Base-by-base conservation (phyloP, 495 filamentous ascomycete species). In the Glutinoglossum americanum region DNA sequence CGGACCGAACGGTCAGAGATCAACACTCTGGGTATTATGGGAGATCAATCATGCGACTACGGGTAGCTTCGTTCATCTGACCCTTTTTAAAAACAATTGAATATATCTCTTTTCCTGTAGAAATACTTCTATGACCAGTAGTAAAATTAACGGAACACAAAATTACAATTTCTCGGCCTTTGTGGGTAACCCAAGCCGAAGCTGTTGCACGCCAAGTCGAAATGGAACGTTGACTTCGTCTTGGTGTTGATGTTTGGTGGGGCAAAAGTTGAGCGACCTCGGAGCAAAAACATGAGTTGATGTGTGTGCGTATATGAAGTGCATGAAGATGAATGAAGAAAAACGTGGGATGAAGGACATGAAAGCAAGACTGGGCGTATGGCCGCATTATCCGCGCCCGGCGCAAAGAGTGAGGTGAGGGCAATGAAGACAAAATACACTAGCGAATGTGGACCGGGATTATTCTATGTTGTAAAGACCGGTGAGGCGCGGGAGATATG, bases 231-330 rank as follows among this genome's bases (percentile, higher is more conserved):
- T 45, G 41, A 45, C 13, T 21, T 45, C n/a, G 41, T 21, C 41
- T 45, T 45, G 41, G 41, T 45, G 41, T 53, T 32, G 49, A 53
- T 53, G 25, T 32, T 53, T 53, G 49, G 49, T 53, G 49, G 49
- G 49, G 49, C 49, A 53, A 53, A 30, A 27, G 11, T 25, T 53
- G 49, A 53, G 49, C 49, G 49, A 53, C 28, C 49, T 53, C 49
- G 49, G 49, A 53, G 25, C 13, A 32, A 15, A 15, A 53, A 30
- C 2, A 17, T 30, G 21, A 51, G 41, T 49, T 49, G 47, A 10
- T 27, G 13, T 2, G 26, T 51, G 49, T 53, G 49, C 49, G 49
- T 25, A 25, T 28, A 3, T 21, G 26, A 53, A 25, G 15, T 49
- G 26, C 49, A 53, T 27, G 28, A 21, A 1, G 49, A 53, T 27